phyloP scores from a whole-genome alignment of 805 yeast genomes.

The Candida dajiaensis region DNA sequence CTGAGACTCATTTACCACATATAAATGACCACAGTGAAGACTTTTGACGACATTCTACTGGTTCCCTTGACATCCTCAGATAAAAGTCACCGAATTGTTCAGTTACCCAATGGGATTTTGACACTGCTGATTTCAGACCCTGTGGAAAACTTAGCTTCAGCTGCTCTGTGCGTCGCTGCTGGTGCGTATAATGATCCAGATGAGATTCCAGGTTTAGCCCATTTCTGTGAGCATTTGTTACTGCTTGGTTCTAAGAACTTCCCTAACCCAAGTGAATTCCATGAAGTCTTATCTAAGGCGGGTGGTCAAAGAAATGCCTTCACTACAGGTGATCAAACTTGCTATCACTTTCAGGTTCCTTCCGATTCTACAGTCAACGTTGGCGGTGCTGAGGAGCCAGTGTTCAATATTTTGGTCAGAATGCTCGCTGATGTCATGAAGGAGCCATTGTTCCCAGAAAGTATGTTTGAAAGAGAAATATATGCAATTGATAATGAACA shows the following conservation, averaged over 20 bases:
- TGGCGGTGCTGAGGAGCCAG: constrained; percentile 20
- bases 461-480: constrained; percentile 43
- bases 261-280: constrained; percentile 42
- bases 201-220: constrained; percentile 76
- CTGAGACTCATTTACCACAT: neutral
- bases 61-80: constrained; percentile 33
- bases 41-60: constrained; percentile 13
- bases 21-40: constrained; percentile 10
- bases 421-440: constrained; percentile 48
- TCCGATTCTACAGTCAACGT: constrained; percentile 25
- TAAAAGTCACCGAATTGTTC: constrained; percentile 38
- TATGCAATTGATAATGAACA: constrained; percentile 66
- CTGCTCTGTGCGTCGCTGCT: constrained; percentile 67
- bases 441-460: constrained; percentile 42
- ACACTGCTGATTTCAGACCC: constrained; percentile 75
- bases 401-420: constrained; percentile 40
- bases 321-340: constrained; percentile 63
- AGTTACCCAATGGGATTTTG: constrained; percentile 63
- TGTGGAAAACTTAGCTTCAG: constrained; percentile 53
- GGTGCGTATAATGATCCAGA: constrained; percentile 81
- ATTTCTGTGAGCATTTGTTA: constrained; percentile 77
- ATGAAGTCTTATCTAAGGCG: constrained; percentile 34
- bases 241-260: constrained; percentile 50
- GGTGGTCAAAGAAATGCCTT: constrained; percentile 64
- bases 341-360: constrained; percentile 60